phyloP scores from a whole-genome alignment of 176 grass and related monocot species.

The Saccharum officinarum region DNA sequence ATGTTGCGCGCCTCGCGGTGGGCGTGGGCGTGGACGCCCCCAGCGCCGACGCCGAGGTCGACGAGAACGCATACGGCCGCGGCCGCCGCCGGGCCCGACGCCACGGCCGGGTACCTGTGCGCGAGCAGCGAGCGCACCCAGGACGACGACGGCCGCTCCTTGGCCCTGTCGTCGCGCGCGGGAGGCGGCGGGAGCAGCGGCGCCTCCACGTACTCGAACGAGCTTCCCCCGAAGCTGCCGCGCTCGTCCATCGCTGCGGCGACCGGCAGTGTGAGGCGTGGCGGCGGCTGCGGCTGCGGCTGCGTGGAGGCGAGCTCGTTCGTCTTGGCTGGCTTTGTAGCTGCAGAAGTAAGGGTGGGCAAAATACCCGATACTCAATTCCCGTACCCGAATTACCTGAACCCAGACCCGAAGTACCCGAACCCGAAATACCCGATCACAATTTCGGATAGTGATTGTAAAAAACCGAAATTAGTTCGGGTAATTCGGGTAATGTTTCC shows the following conservation, averaged over 20 bases:
- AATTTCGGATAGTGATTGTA: too few species aligned
- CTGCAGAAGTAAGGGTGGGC: too few species aligned
- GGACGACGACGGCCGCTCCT: background rate
- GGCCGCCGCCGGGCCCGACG: slow-evolving; percentile 58
- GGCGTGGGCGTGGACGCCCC: background rate
- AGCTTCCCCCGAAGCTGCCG: background rate
- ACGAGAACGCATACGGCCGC: slow-evolving; percentile 45
- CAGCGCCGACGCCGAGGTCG: slow-evolving; percentile 29
- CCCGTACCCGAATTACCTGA: too few species aligned
- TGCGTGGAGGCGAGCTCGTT: background rate
- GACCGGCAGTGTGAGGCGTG: background rate
- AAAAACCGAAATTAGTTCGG: too few species aligned
- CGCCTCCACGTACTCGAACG: slow-evolving; percentile 35
- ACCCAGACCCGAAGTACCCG: too few species aligned
- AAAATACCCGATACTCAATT: too few species aligned
- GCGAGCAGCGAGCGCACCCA: slow-evolving; percentile 39
- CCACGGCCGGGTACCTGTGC: slow-evolving; percentile 44
- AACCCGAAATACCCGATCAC: too few species aligned
- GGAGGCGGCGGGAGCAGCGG: slow-evolving; percentile 48
- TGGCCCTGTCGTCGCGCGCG: background rate
- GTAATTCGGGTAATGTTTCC: too few species aligned
- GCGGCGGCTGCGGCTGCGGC: too few species aligned
- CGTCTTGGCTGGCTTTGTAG: too few species aligned
- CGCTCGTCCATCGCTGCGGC: slow-evolving; percentile 8
- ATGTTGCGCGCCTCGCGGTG: slow-evolving; percentile 65